Conservation (phyloP, 169 alveolate genomes). For the Perkinsus chesapeaki region DNA sequence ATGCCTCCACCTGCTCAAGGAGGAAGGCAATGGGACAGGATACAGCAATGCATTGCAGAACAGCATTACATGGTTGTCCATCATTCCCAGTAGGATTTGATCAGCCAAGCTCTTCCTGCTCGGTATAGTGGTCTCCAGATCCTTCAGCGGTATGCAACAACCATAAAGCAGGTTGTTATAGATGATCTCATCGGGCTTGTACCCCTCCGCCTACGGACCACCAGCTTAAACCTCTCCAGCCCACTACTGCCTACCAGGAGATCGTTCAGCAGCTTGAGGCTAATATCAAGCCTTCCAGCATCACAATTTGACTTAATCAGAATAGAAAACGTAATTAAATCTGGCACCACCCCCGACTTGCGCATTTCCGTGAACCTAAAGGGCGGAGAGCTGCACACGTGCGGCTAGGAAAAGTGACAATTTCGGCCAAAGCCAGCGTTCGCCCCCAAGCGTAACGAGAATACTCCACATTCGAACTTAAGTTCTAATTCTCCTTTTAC, state of each 20-base stretch:
- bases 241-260: neutral
- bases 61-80: neutral
- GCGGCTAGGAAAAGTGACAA: too few species aligned
- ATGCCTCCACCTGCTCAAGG: neutral
- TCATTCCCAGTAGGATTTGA: neutral
- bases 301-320: neutral
- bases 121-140: neutral
- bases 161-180: neutral
- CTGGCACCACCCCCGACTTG: neutral
- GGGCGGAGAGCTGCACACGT: too few species aligned
- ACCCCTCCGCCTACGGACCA: neutral
- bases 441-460: too few species aligned
- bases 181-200: slow-evolving; percentile 3
- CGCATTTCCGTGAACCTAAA: neutral
- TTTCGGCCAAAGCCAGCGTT: too few species aligned
- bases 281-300: neutral
- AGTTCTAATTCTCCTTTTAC: too few species aligned
- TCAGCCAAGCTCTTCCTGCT: neutral
- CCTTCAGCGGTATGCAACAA: neutral
- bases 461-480: too few species aligned
- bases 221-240: neutral
- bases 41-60: neutral
- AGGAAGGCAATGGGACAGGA: too few species aligned
- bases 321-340: neutral
- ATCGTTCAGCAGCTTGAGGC: neutral